These are phyloP conservation scores for Toxoplasma gondii DNA, from an alignment of 169 alveolate genomes.

Conservation along the genomic window DNA sequence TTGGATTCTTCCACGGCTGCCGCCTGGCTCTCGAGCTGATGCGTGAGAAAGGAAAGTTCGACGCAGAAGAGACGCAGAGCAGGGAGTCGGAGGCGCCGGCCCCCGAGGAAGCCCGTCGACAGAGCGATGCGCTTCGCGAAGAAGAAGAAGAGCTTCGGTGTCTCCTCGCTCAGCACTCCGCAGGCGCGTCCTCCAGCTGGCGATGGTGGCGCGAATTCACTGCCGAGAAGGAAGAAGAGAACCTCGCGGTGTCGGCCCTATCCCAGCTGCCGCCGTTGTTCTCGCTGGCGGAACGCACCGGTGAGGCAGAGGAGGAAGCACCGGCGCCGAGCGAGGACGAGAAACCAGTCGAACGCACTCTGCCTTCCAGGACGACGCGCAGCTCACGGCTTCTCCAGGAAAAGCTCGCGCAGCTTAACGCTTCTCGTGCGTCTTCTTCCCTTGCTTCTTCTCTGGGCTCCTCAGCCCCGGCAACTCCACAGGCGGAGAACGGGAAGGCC, in stretches of 20 bases:
- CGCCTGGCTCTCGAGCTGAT: slow-evolving; percentile 3
- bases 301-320: slow-evolving; percentile 3
- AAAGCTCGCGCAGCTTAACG: background rate
- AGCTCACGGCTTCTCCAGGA: background rate
- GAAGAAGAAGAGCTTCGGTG: slow-evolving; percentile 9
- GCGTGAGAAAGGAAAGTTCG: background rate
- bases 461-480: background rate
- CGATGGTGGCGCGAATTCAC: slow-evolving; percentile 1
- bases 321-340: background rate
- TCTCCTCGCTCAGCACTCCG: background rate
- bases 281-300: background rate
- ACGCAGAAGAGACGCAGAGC: background rate
- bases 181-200: background rate
- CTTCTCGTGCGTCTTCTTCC: background rate
- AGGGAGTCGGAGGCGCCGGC: background rate
- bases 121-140: background rate
- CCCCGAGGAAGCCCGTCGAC: background rate
- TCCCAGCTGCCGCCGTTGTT: background rate
- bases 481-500: background rate
- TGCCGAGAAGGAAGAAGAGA: background rate
- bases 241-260: background rate
- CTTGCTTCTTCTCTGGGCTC: background rate
- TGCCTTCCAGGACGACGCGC: background rate
- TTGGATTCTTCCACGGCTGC: background rate
- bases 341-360: background rate